These are phyloP conservation scores for Lasiosphaeriaceae sp. DNA, from an alignment of 495 filamentous ascomycete species.

Conservation along the genomic window DNA sequence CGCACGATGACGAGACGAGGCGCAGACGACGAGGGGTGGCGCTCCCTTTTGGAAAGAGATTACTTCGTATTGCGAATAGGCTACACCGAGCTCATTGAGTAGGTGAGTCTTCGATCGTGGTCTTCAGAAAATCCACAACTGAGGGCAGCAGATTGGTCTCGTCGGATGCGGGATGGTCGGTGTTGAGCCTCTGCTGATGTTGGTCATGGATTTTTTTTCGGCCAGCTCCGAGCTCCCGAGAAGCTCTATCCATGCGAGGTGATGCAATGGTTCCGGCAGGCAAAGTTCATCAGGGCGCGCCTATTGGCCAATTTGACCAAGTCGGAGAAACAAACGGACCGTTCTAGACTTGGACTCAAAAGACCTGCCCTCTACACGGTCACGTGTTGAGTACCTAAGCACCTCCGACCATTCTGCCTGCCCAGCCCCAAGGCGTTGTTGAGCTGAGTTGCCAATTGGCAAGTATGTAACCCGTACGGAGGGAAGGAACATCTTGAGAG, in stretches of 20 bases:
- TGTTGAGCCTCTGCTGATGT: not conserved
- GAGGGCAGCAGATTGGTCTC: too few relatives aligned
- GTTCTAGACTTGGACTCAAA: too few relatives aligned
- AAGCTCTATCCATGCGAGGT: not conserved
- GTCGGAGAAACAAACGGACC: not conserved
- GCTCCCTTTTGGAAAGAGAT: not conserved
- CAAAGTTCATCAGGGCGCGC: not conserved
- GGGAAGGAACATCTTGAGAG: too few relatives aligned
- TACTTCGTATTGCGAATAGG: not conserved
- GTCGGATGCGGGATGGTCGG: not conserved
- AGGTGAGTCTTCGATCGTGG: too few relatives aligned
- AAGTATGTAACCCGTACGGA: too few relatives aligned
- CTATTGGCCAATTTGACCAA: slow-evolving; percentile 1
- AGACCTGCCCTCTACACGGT: not conserved
- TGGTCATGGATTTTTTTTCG: not conserved
- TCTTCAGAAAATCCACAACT: too few relatives aligned
- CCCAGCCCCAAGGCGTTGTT: too few relatives aligned
- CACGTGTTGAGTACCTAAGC: not conserved
- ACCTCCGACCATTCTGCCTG: too few relatives aligned
- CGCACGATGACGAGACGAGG: not conserved
- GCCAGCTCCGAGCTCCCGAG: slow-evolving; percentile 2
- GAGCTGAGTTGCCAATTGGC: too few relatives aligned
- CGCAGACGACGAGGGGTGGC: not conserved
- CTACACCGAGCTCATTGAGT: not conserved
- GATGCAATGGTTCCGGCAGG: slow-evolving; percentile 19